phyloP scores from a whole-genome alignment of 2,329 filamentous ascomycete genomes.

The Cordyceps javanica region DNA sequence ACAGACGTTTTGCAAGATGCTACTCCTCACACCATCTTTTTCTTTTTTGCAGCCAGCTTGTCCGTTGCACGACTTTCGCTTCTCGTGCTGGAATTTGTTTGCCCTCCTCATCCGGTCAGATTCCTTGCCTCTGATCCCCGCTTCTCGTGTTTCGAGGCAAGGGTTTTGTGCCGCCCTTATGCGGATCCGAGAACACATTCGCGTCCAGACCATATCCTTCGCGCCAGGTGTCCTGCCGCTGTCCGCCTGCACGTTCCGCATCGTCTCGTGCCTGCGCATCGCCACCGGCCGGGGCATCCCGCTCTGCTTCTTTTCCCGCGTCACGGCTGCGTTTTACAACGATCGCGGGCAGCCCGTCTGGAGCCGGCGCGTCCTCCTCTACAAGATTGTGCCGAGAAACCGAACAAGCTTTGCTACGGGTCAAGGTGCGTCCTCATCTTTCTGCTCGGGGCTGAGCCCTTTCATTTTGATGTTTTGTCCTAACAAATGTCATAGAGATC shows the following conservation, averaged over 20 bases:
- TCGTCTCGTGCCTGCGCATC: background rate
- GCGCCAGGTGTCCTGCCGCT: constrained; percentile 28
- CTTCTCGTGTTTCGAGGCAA: background rate
- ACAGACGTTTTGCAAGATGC: background rate
- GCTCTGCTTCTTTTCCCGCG: constrained; percentile 33
- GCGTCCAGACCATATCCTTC: constrained; percentile 21
- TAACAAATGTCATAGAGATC: background rate
- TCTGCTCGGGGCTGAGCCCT: background rate
- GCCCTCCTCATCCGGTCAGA: rapidly evolving
- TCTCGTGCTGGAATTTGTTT: background rate
- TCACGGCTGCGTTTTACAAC: constrained; percentile 44
- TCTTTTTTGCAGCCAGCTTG: background rate
- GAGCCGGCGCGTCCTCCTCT: constrained; percentile 39
- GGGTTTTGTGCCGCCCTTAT: constrained; percentile 14
- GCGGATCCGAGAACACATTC: constrained; percentile 16
- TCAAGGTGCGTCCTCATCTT: constrained; percentile 6
- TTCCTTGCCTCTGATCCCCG: background rate
- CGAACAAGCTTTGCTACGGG: constrained; percentile 19
- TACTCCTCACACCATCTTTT: background rate
- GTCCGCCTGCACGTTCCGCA: constrained; percentile 26
- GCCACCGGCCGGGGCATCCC: background rate
- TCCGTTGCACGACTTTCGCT: background rate
- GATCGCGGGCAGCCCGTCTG: constrained; percentile 33
- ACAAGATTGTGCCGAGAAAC: constrained; percentile 21
- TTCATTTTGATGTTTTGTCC: background rate